Conservation (phyloP, 2,329 filamentous ascomycete genomes). For the Beauveria rudraprayagi region DNA sequence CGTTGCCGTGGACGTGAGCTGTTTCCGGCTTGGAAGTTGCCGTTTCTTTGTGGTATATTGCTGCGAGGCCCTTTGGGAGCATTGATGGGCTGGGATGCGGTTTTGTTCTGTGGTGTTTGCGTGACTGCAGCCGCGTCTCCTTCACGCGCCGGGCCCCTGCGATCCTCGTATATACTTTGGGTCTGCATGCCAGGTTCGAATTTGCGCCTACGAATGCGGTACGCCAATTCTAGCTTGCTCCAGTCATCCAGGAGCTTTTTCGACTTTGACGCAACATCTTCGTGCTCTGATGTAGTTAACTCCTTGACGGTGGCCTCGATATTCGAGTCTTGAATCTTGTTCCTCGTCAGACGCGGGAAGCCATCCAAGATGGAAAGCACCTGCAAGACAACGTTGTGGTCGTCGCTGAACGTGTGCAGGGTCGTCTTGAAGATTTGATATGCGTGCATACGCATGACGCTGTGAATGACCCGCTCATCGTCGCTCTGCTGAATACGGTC, state of each 20-base stretch:
- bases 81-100: constrained; percentile 38
- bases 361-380: constrained; percentile 82
- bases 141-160: constrained; percentile 43
- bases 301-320: constrained; percentile 76
- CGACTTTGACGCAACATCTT: constrained; percentile 65
- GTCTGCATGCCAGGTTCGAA: constrained; percentile 57
- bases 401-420: constrained; percentile 77
- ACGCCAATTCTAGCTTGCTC: constrained; percentile 83
- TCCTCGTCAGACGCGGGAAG: constrained; percentile 83
- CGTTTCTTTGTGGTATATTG: constrained; percentile 48
- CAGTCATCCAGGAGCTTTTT: constrained; percentile 69
- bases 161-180: constrained; percentile 53
- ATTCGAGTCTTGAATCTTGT: constrained; percentile 95
- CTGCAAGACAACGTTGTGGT: constrained; percentile 82
- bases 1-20: constrained; percentile 37
- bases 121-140: constrained; percentile 23
- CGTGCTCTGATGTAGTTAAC: constrained; percentile 60
- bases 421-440: constrained; percentile 91
- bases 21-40: constrained; percentile 38
- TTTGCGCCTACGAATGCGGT: constrained; percentile 88
- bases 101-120: constrained; percentile 31
- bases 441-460: constrained; percentile 91
- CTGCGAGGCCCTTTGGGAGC: constrained; percentile 53
- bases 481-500: constrained; percentile 79
- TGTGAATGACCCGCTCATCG: constrained; percentile 78